phyloP scores from a whole-genome alignment of 331 rosid species.

The Dryas integrifolia region DNA sequence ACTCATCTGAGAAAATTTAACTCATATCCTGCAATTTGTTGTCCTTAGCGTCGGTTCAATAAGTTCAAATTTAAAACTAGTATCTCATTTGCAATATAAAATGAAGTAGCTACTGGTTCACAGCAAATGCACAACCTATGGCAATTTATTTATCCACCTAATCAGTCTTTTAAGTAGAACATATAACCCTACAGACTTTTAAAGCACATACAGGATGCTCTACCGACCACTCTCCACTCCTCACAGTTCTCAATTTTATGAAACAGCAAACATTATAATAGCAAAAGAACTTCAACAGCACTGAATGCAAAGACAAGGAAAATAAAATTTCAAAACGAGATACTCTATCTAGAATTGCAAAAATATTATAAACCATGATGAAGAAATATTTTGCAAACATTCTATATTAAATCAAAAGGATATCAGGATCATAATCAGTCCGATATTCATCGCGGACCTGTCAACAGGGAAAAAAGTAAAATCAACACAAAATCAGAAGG shows the following conservation, averaged over 20 bases:
- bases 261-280: background rate
- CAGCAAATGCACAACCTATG: background rate
- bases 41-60: no score
- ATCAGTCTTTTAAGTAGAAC: background rate
- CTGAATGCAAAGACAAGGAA: background rate
- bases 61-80: background rate
- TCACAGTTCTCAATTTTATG: background rate
- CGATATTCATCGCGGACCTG: constrained; percentile 99
- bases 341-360: background rate
- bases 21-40: no score
- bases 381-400: background rate
- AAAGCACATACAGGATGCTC: background rate
- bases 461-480: constrained; percentile 3
- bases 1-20: no score
- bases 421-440: constrained; percentile 98
- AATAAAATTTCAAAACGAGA: background rate
- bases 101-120: background rate
- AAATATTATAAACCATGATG: background rate
- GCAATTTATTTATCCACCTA: background rate
- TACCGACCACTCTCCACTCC: constrained; percentile 4
- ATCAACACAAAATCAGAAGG: constrained; percentile 25
- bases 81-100: background rate
- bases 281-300: background rate
- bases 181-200: background rate
- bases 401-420: constrained; percentile 44